Base-by-base conservation (phyloP, 805 yeast species). In the Ogataea methanolica region DNA sequence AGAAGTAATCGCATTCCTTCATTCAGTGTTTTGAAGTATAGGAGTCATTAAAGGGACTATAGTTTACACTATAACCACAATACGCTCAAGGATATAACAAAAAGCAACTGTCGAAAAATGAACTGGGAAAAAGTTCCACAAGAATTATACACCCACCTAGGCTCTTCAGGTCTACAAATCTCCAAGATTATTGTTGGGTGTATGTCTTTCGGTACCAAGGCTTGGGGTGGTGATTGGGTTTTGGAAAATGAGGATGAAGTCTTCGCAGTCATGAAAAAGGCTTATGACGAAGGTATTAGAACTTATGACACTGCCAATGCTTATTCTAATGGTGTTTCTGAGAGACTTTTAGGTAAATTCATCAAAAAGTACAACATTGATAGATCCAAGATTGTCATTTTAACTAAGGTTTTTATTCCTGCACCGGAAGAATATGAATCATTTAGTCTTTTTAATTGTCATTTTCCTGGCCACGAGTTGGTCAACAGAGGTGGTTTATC, bases 381-480 rank as follows among this genome's bases (percentile, higher is more conserved):
- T 8, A 69, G 85, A 54, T 78, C 76, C 41, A 71, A 70, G 38
- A 72, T 80, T 42, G 81, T 79, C n/a, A 79, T 80, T 45, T 48
- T 80, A 54, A 64, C 80, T 21, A 81, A 81, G 62, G n/a, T 54
- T 62, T 17, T 71, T 45, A 48, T 58, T 46, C 44, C 29, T 12
- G 64, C 68, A 3, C 63, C 62, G 11, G 75, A 67, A 42, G 41
- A 48, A 15, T 42, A 45, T 16, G 39, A 26, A 6, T 45, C 19
- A 42, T 41, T 31, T 9, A 40, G 74, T 81, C 9, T 85, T 87
- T 33, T 61, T 72, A 47, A 82, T 82, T 4, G 62, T 78, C 51
- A 39, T 5, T 38, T 39, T 29, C 43, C 45, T 14, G 44, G 40
- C 6, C 47, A 41, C 33, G 65, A 60, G 23, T 42, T 61, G 11